phyloP scores from a whole-genome alignment of 2,329 filamentous ascomycete genomes.

The Ophiostoma triangulosporum region DNA sequence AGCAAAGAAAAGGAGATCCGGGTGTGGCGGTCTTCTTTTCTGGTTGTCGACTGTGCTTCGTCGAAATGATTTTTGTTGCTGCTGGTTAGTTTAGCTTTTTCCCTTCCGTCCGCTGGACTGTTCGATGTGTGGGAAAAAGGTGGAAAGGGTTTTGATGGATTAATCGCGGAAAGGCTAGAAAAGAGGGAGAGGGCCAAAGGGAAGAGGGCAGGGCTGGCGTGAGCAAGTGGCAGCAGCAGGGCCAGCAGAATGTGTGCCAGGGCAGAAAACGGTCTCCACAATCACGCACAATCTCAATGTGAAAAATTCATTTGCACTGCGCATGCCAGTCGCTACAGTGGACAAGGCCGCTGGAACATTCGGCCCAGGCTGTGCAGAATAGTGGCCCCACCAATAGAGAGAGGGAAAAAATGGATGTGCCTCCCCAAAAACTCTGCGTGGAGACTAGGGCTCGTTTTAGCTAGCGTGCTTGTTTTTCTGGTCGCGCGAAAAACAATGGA shows the following conservation, averaged over 20 bases:
- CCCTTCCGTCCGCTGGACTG: conserved; percentile 1
- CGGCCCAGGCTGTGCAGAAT: neutral
- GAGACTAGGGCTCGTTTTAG: neutral
- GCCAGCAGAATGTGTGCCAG: neutral
- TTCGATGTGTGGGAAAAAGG: conserved; percentile 3
- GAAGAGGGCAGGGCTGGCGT: neutral
- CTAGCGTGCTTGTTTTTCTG: neutral
- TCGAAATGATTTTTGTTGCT: neutral
- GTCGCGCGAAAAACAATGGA: neutral
- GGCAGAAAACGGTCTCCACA: neutral
- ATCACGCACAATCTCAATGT: neutral
- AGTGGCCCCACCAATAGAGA: neutral
- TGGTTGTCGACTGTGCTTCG: conserved; percentile 7
- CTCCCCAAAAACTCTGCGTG: conserved; percentile 1
- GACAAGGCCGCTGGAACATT: neutral
- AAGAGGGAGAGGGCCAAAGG: neutral
- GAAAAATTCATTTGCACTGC: neutral
- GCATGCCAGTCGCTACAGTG: neutral
- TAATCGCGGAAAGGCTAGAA: neutral
- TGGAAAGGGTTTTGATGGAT: conserved; percentile 3
- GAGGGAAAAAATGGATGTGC: neutral
- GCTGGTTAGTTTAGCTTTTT: conserved; percentile 1
- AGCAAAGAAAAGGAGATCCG: conserved; percentile 9
- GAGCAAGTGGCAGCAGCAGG: neutral
- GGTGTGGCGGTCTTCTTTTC: conserved; percentile 6